Evolutionary conservation across 441 rosid species (phyloP), one percentile per base, ranked within the genome.

Genomic region (Gossypium schwendimanii): DNA sequence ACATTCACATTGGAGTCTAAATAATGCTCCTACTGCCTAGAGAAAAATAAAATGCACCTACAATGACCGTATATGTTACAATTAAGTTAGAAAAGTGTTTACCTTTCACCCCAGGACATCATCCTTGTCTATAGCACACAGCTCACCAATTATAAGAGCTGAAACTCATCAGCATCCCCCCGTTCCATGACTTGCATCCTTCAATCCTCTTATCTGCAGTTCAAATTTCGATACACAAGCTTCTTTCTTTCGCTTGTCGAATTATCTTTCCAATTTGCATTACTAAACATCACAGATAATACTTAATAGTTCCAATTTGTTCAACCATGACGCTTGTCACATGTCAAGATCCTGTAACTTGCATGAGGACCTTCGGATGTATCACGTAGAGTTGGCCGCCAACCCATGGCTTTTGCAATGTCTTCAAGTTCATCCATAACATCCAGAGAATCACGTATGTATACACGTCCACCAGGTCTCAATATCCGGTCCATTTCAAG

Each of bases 281-380:
- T 26, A 9, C 44, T 24, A 3, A 49, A 44, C 9, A 20, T 6
- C 24, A 0, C 6, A 4, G 6, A 4, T 31, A 31, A 31, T 4
- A 31, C 33, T 31, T 31, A 26, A 24, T 26, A n/a, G 60, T 63
- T 61, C 53, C 21, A 6, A 4, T 64, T 77, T 63, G 63, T 63
- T 84, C 82, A 94, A 73, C 83, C 67, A 18, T 72, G 95, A 74
- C 61, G 87, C 80, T 96, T 96, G 45, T 96, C 96, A 62, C 93
- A 88, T 6, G 87, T 79, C 83, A 96, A 79, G 76, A 93, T 82
- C 84, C 93, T 86, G 76, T 90, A 90, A 82, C 96, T 93, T 63
- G 99, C 94, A 80, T 91, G 94, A 76, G 97, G 97, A 41, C 99
- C 99, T 85, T 96, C 99, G 12, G 95, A 79, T 41, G 99, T 95